phyloP scores from a whole-genome alignment of 768 basidiomycete genomes.

The Terana coerulea region DNA sequence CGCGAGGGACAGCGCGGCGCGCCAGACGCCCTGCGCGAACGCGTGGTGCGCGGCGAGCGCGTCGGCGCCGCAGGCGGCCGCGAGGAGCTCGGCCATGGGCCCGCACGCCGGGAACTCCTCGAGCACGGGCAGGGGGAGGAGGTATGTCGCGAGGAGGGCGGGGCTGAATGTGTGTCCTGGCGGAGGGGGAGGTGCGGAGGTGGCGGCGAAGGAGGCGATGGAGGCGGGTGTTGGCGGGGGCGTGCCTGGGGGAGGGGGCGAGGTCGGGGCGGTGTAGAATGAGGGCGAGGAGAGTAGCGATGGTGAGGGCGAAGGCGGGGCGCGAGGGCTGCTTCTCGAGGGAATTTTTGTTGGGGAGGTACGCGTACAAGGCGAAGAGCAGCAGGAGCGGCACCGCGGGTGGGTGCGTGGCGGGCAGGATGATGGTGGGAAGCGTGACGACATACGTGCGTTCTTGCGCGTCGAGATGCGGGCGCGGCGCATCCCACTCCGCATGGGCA shows the following conservation, averaged over 20 bases:
- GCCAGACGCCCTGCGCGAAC: constrained; percentile 63
- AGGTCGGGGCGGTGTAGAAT: neutral
- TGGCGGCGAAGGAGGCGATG: constrained; percentile 32
- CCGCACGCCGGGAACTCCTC: constrained; percentile 61
- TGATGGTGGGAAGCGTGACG: constrained; percentile 51
- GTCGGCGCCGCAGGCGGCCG: constrained; percentile 34
- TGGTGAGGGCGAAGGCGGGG: neutral
- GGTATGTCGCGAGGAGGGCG: constrained; percentile 38
- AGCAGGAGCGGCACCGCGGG: constrained; percentile 53
- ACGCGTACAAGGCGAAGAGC: constrained; percentile 46
- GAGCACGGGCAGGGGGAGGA: constrained; percentile 48
- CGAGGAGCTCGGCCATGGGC: constrained; percentile 52
- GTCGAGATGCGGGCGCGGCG: constrained; percentile 28
- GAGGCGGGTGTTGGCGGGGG: neutral
- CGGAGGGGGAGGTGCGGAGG: neutral
- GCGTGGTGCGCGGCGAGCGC: constrained; percentile 31
- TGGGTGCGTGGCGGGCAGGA: constrained; percentile 47
- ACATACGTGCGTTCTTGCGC: constrained; percentile 23
- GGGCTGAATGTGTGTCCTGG: neutral
- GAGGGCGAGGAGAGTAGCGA: neutral
- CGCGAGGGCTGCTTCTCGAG: neutral
- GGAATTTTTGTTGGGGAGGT: neutral
- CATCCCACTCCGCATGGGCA: constrained; percentile 28
- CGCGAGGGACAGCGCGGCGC: constrained; percentile 55
- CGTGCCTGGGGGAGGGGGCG: neutral